A percentile compares a stretch with the other conserved stretches of the same genome.
Conservation (phyloP, 495 filamentous ascomycete species). For the Beverwykella pulmonaria region DNA sequence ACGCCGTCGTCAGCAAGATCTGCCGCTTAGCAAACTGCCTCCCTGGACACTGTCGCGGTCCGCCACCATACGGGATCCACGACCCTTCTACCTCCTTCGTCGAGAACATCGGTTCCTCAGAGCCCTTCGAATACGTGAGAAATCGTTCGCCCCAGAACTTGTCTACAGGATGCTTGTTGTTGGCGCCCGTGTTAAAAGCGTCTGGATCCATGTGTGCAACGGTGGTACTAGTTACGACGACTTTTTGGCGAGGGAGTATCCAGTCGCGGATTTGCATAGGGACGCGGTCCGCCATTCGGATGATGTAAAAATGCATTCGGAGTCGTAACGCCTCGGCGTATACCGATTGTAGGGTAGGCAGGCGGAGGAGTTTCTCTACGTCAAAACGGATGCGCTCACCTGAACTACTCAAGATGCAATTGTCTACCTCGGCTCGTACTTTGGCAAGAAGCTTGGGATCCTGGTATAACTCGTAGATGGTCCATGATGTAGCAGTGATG, state of each 20-base stretch:
- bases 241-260: conserved; percentile 16
- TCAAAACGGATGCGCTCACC: conserved; percentile 24
- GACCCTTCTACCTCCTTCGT: conserved; percentile 41
- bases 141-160: conserved; percentile 43
- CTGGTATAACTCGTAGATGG: not conserved
- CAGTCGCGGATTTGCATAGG: conserved; percentile 38
- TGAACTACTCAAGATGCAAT: not conserved
- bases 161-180: conserved; percentile 40
- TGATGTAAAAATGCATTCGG: conserved; percentile 41
- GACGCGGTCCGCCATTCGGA: conserved; percentile 30
- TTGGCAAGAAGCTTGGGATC: not conserved
- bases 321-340: conserved; percentile 45
- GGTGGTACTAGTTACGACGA: conserved; percentile 35
- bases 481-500: conserved; percentile 1
- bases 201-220: conserved; percentile 42
- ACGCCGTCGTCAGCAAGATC: conserved; percentile 39
- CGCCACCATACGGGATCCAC: conserved; percentile 48
- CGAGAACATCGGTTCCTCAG: conserved; percentile 34
- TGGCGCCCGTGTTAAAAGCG: conserved; percentile 37
- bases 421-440: not conserved
- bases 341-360: conserved; percentile 42
- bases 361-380: conserved; percentile 33
- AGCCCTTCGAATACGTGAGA: conserved; percentile 28
- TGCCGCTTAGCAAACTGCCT: conserved; percentile 44
- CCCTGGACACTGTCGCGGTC: conserved; percentile 42